These are phyloP conservation scores for Cyclostephanos tholiformis DNA, from an alignment of 108 stramenopile species.

Conservation along the genomic window DNA sequence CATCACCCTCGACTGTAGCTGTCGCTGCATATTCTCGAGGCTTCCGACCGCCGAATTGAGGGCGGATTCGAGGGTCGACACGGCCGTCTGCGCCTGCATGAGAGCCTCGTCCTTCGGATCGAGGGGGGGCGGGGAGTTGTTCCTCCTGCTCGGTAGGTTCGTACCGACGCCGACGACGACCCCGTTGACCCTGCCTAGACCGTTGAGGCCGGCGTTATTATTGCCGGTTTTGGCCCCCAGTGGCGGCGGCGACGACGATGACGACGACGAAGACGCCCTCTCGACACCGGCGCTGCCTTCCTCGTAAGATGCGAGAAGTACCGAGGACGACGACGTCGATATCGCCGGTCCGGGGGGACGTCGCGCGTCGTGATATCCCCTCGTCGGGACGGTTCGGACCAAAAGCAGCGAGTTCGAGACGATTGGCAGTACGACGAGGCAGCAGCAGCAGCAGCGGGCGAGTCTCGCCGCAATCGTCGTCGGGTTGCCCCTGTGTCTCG, in stretches of 20 bases:
- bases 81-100: constrained; percentile 36
- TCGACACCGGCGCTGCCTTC: background rate
- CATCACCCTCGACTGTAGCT: constrained; percentile 22
- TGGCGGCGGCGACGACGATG: too few species aligned
- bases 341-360: background rate
- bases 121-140: constrained; percentile 29
- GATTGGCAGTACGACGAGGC: background rate
- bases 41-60: constrained; percentile 38
- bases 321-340: background rate
- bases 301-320: background rate
- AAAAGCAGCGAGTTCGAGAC: background rate
- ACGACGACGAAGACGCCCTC: background rate
- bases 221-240: background rate
- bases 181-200: background rate
- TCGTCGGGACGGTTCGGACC: background rate
- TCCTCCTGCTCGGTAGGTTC: background rate
- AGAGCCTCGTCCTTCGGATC: constrained; percentile 46
- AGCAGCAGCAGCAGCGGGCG: background rate
- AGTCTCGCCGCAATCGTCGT: background rate
- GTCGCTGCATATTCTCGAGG: constrained; percentile 45
- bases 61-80: constrained; percentile 38
- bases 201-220: background rate
- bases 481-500: background rate
- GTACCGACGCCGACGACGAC: background rate
- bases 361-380: background rate